Evolutionary conservation across 352 stramenopile genomes (phyloP), one percentile per base, ranked within the genome.

Genomic region (Globisporangium polare): DNA sequence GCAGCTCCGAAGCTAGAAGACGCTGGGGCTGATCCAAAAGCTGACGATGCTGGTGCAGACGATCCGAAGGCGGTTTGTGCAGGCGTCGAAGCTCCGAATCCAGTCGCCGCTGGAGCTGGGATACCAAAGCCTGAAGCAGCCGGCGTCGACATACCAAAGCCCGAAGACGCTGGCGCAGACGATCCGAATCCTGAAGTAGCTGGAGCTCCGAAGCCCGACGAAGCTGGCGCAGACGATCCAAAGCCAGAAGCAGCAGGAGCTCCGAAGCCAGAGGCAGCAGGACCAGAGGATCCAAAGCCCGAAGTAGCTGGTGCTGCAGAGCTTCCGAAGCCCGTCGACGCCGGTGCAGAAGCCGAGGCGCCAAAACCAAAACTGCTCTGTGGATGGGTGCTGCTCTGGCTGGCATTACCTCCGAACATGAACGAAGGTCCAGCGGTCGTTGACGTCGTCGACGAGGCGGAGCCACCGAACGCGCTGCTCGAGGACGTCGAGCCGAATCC

Each of bases 201-300:
- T 22, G 66, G 60, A 2, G 63, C 45, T 39, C 72, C 75, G 61
- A 86, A 86, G 26, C 63, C 71, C 67, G 61, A 59, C 49, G 65
- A 79, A n/a, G 60, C 53, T 20, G 65, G 57, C 13, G 75, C 70
- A 20, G 67, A 67, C 2, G 72, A 67, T 18, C 68, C 74, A 69
- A 86, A 89, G 18, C 68, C 66, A 22, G 67, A 74, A n/a, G 76
- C 64, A 2, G 62, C 57, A n/a, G 76, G 66, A 4, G 62, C 54
- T 18, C 68, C 74, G 66, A 86, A 89, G 12, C 68, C 65, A 24
- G 67, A 73, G 12, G 74, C 64, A 4, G 62, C 52, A n/a, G 63
- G 60, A 13, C 63, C 54, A 26, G 68, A 71, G 2, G 35, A 12
- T 1, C 59, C 59, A 42, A 65, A 65, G 1, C 59, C 41, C 12